Evolutionary conservation across 305 asterid species (phyloP).

Genomic region (Fraxinus latifolia): DNA sequence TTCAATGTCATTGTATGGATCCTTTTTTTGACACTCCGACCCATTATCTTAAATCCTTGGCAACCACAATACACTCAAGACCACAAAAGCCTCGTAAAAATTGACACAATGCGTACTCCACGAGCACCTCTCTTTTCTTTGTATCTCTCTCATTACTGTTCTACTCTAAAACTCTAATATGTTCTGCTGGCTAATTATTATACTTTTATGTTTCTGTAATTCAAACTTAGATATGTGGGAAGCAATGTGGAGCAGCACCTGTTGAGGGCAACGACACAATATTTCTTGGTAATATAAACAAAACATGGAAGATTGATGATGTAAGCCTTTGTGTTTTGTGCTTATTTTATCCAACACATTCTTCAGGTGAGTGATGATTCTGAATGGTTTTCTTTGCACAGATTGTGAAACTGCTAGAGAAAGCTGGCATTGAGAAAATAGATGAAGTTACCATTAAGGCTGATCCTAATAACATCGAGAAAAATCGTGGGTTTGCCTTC

Average conservation of each 20-base stretch:
- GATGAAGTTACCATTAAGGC: constrained; percentile 51
- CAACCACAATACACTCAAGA: neutral
- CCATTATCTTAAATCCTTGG: neutral
- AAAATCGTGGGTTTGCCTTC: constrained; percentile 72
- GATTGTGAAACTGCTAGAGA: constrained; percentile 48
- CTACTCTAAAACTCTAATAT: neutral
- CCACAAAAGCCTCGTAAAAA: neutral
- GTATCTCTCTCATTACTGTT: neutral
- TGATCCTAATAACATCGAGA: constrained; percentile 50
- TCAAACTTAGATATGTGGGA: constrained; percentile 61
- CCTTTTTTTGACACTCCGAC: neutral
- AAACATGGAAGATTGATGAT: constrained; percentile 60
- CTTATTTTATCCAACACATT: constrained; percentile 15
- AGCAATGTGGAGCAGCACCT: constrained; percentile 45
- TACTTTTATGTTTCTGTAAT: constrained; percentile 20
- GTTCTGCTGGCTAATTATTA: constrained; percentile 22
- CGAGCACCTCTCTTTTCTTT: neutral
- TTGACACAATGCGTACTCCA: neutral
- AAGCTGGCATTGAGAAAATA: constrained; percentile 58
- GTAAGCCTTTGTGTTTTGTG: constrained; percentile 45
- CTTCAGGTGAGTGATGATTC: constrained; percentile 24
- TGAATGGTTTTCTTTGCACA: constrained; percentile 31
- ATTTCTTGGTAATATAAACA: constrained; percentile 67
- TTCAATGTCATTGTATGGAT: neutral
- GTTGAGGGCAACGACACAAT: constrained; percentile 70